These are phyloP conservation scores for Bruguiera sexangula DNA, from an alignment of 345 rosid genomes.

Conservation along the genomic window DNA sequence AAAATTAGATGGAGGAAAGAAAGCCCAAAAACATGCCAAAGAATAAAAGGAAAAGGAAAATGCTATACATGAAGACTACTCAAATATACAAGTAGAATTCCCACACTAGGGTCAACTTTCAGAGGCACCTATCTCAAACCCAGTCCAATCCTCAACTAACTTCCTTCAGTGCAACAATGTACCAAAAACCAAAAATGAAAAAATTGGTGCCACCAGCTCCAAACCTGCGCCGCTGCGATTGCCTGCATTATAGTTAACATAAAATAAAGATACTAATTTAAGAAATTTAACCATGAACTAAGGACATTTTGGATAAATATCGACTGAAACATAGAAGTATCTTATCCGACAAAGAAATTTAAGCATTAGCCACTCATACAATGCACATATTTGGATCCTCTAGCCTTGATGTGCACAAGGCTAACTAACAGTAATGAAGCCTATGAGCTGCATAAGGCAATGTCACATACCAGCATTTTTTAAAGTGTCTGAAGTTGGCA, in stretches of 20 bases:
- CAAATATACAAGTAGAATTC: constrained; percentile 37
- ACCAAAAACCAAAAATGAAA: constrained; percentile 61
- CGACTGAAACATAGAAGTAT: no score
- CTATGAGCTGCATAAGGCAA: constrained; percentile 2
- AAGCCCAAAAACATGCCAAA: background rate
- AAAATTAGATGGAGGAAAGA: constrained; percentile 6
- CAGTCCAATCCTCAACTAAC: constrained; percentile 20
- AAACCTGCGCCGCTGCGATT: constrained; percentile 31
- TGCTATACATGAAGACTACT: constrained; percentile 42
- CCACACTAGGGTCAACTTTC: constrained; percentile 23
- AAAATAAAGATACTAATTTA: background rate
- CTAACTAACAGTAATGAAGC: background rate
- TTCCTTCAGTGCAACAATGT: constrained; percentile 44
- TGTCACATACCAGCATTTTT: constrained; percentile 57
- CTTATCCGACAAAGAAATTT: no score
- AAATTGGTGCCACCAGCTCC: constrained; percentile 47
- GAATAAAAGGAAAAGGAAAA: constrained; percentile 1
- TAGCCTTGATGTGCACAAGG: background rate
- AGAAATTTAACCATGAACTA: no score
- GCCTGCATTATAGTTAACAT: constrained; percentile 45
- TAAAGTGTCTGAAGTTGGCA: constrained; percentile 74
- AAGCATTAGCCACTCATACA: background rate
- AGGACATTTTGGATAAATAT: no score
- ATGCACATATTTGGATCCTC: background rate
- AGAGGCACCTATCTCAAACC: constrained; percentile 23